Evolutionary conservation across 148 eudicot species (phyloP), one percentile per base, ranked within the genome.

Genomic region (Pharnaceum exiguum): DNA sequence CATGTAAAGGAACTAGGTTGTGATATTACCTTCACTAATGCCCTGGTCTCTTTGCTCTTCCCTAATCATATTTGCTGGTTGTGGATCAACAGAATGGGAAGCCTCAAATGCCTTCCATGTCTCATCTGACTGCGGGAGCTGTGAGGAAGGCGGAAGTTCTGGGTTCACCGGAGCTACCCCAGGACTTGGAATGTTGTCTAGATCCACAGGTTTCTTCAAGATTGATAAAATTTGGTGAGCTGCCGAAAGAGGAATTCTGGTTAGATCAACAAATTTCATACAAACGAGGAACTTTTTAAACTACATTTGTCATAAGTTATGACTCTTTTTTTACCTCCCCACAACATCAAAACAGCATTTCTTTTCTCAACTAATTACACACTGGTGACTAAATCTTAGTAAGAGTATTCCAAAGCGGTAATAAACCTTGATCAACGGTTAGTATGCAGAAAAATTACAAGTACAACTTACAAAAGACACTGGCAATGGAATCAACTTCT

Each of bases 141-240:
- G 75, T 44, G 79, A 66, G 55, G 74, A 46, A 53, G 48, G 73
- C 19, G 75, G 53, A 67, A 46, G 55, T 54, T 8, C 40, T 25
- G 48, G 76, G 44, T 79, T 60, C 27, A 37, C 60, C 27, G 69
- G 52, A 32, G 65, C 53, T 18, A 66, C 62, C 37, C 58, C 60
- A 44, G 57, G 7, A 5, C 52, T 21, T 15, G 63, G 62, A 59
- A 53, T 49, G 16, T 56, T 62, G 40, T 65, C 69, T 42, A 30
- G 62, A 50, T 48, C 57, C 27, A 28, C 23, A 24, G 94, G 76
- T 69, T 81, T 83, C 73, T 66, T 83, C 55, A 89, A 76, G 68
- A 71, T 62, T 47, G 87, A 76, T 69, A 89, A 63, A 39, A 89
- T 89, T 66, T 73, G 82, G 70, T 72, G 48, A 46, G 77, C 96